These are phyloP conservation scores for Nectriaceae sp. DNA, from an alignment of 2,329 filamentous ascomycete species.

Conservation along the genomic window DNA sequence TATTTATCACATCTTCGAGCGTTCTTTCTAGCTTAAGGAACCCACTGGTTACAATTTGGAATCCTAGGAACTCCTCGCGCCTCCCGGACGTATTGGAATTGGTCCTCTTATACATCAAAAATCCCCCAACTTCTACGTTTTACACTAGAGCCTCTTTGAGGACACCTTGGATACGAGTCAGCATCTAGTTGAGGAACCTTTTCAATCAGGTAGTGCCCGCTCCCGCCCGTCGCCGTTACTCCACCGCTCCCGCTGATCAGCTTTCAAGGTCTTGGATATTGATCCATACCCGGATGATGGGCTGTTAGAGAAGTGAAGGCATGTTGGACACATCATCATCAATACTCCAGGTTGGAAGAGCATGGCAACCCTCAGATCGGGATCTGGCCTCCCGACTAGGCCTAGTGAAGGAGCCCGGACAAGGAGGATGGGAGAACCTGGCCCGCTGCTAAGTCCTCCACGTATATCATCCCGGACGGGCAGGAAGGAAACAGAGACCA, in stretches of 20 bases:
- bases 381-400: constrained; percentile 42
- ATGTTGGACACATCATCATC: constrained; percentile 2
- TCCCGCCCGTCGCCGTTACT: not conserved
- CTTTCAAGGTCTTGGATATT: not conserved
- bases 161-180: not conserved
- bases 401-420: constrained; percentile 39
- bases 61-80: no score
- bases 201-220: not conserved
- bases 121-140: not conserved
- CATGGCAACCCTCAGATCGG: constrained; percentile 46
- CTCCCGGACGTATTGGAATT: no score
- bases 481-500: constrained; percentile 20
- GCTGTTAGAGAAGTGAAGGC: not conserved
- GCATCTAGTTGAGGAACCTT: not conserved
- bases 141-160: no score
- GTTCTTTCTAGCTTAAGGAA: no score
- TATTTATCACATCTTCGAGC: no score
- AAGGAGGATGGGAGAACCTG: constrained; percentile 27
- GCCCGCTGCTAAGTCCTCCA: constrained; percentile 19
- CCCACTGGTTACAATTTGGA: no score
- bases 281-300: not conserved
- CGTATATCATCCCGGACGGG: constrained; percentile 24
- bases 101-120: not conserved
- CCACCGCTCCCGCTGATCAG: not conserved
- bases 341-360: constrained; percentile 33